Conservation (phyloP, 345 rosid genomes). For the Rhizophora apiculata region DNA sequence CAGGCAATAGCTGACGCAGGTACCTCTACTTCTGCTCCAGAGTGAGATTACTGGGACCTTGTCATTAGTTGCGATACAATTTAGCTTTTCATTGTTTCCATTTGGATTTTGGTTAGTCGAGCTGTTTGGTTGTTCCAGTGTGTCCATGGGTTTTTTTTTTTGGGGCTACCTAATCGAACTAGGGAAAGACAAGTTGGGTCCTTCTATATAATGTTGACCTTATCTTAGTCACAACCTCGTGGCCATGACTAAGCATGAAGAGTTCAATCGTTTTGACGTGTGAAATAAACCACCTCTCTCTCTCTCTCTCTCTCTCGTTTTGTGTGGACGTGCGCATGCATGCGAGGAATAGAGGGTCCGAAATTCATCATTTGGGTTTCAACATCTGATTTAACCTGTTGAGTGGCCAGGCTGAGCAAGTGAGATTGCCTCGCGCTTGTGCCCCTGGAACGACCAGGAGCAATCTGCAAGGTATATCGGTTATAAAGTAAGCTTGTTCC, state of each 20-base stretch:
- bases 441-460: no score
- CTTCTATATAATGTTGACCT: slow-evolving; percentile 8
- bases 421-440: no score
- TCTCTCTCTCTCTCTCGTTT: no score
- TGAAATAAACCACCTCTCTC: background rate
- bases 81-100: slow-evolving; percentile 6
- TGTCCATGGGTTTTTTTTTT: background rate
- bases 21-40: slow-evolving; percentile 8
- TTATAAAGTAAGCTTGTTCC: no score
- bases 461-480: no score
- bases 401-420: no score
- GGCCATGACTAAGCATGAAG: slow-evolving; percentile 10
- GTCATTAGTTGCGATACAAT: slow-evolving; percentile 5
- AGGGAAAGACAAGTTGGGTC: slow-evolving; percentile 19
- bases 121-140: slow-evolving; percentile 7
- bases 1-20: slow-evolving; percentile 7
- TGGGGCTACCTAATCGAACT: slow-evolving; percentile 14
- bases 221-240: slow-evolving; percentile 2
- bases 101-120: slow-evolving; percentile 14
- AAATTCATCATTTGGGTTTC: no score
- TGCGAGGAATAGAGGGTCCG: background rate
- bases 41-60: slow-evolving; percentile 2
- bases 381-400: no score
- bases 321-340: no score
- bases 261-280: slow-evolving; percentile 2